Evolutionary conservation across 2,329 filamentous ascomycete species (phyloP).

Genomic region (Huntiella bhutanensis): DNA sequence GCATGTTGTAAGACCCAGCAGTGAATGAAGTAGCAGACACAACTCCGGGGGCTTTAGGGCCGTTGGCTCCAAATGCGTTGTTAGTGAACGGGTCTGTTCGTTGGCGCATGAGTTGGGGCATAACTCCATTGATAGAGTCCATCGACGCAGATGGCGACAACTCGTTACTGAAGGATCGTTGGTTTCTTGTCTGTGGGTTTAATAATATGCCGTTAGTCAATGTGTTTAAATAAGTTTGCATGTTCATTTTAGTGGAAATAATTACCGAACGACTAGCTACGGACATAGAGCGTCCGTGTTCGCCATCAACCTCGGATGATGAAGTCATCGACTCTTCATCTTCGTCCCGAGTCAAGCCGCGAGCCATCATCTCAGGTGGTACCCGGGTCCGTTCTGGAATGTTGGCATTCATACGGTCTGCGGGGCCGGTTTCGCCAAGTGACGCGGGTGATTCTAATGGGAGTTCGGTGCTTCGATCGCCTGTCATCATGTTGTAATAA

Average conservation of each 20-base stretch:
- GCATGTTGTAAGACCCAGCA: constrained; percentile 35
- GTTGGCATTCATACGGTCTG: constrained; percentile 72
- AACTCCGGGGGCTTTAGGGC: constrained; percentile 30
- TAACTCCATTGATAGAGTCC: constrained; percentile 65
- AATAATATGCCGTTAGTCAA: neutral
- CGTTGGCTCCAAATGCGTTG: constrained; percentile 13
- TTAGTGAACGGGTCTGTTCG: constrained; percentile 34
- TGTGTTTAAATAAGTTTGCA: neutral
- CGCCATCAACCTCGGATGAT: constrained; percentile 11
- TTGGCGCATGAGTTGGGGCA: constrained; percentile 33
- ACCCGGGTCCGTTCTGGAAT: constrained; percentile 80
- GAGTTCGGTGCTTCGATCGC: constrained; percentile 83
- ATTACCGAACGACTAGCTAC: constrained; percentile 1
- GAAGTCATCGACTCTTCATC: constrained; percentile 56
- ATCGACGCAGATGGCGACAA: constrained; percentile 77
- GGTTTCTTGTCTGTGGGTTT: constrained; percentile 33
- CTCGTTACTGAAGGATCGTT: constrained; percentile 48
- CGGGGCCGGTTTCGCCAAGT: constrained; percentile 62
- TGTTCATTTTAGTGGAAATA: constrained; percentile 17
- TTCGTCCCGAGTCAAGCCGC: constrained; percentile 64
- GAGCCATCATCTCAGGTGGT: constrained; percentile 77
- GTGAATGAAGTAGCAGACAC: constrained; percentile 45
- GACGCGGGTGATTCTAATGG: constrained; percentile 79
- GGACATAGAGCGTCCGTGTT: constrained; percentile 3
- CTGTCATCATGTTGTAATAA: constrained; percentile 96